These are phyloP conservation scores for Amanita exitialis DNA, from an alignment of 768 basidiomycete genomes.

Conservation along the genomic window DNA sequence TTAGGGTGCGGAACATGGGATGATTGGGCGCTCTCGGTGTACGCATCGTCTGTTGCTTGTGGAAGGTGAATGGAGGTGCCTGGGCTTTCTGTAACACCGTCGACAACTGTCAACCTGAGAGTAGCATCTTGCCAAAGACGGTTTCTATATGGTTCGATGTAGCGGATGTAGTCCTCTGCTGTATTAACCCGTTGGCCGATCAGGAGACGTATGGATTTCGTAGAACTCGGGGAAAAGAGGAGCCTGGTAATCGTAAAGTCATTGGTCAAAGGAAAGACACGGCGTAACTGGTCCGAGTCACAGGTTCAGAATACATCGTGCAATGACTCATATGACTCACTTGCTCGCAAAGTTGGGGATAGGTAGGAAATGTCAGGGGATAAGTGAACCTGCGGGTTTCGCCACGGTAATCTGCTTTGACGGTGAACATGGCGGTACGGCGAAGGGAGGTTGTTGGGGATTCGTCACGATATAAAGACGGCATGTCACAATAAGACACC, in stretches of 20 bases:
- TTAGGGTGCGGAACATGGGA: constrained; percentile 25
- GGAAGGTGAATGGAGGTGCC: constrained; percentile 7
- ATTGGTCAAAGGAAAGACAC: constrained; percentile 55
- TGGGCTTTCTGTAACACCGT: constrained; percentile 32
- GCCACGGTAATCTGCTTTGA: constrained; percentile 67
- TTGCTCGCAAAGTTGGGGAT: constrained; percentile 50
- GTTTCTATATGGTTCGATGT: constrained; percentile 37
- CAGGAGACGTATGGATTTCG: constrained; percentile 43
- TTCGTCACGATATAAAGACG: background rate
- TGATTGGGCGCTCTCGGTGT: constrained; percentile 7
- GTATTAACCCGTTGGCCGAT: constrained; percentile 51
- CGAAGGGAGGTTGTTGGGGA: constrained; percentile 8
- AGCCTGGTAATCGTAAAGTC: constrained; percentile 57
- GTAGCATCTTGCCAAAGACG: constrained; percentile 43
- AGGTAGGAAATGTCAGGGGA: constrained; percentile 47
- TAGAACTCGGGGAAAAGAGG: constrained; percentile 57
- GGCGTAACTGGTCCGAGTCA: constrained; percentile 41
- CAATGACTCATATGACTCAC: constrained; percentile 24
- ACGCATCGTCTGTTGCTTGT: constrained; percentile 4
- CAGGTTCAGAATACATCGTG: constrained; percentile 9
- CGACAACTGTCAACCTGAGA: constrained; percentile 52
- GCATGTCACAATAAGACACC: background rate
- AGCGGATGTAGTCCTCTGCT: constrained; percentile 45
- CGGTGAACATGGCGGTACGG: constrained; percentile 48
- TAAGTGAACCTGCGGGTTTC: constrained; percentile 67